Evolutionary conservation across 2,329 filamentous ascomycete genomes (phyloP), one percentile per base, ranked within the genome.

Genomic region (Daldinia sp.): DNA sequence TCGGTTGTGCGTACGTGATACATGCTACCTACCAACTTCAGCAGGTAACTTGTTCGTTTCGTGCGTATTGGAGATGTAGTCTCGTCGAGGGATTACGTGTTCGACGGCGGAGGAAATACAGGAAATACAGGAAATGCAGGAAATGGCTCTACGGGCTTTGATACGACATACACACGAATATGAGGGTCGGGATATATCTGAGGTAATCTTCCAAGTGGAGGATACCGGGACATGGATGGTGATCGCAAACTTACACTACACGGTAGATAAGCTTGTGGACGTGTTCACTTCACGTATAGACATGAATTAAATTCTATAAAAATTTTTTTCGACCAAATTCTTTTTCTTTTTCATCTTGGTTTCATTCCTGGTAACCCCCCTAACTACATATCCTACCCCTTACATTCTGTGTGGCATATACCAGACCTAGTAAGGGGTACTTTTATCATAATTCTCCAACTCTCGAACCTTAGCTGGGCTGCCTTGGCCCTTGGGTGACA

Each of bases 221-320:
- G 34, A 64, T 58, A 58, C 49, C 15, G 25, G 54, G 21, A 49
- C 17, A 51, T 54, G 55, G 55, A 48, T 56, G 50, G 51, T 32
- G 60, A 66, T 66, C 63, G 63, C 60, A 61, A 66, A 66, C 34
- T 66, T n/a, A n/a, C n/a, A n/a, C n/a, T n/a, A n/a, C n/a, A n/a
- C n/a, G n/a, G n/a, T n/a, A 58, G 51, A 58, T 66, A 63, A 60
- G 56, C 52, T 37, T 43, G 13, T 41, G 27, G 37, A 35, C 10
- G 41, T 30, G 19, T 45, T 50, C 35, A 30, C 39, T 45, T 50
- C 35, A 30, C 39, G 41, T 58, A 57, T 47, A 25, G 34, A 30
- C 45, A 49, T 57, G 23, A 63, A 55, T 60, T 29, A 21, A 55
- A 58, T 58, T 58, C 60, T 54, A 66, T 60, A 61, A n/a, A n/a